Evolutionary conservation across 2,329 filamentous ascomycete genomes (phyloP), one percentile per base, ranked within the genome.

Genomic region (Penicillium paneum): DNA sequence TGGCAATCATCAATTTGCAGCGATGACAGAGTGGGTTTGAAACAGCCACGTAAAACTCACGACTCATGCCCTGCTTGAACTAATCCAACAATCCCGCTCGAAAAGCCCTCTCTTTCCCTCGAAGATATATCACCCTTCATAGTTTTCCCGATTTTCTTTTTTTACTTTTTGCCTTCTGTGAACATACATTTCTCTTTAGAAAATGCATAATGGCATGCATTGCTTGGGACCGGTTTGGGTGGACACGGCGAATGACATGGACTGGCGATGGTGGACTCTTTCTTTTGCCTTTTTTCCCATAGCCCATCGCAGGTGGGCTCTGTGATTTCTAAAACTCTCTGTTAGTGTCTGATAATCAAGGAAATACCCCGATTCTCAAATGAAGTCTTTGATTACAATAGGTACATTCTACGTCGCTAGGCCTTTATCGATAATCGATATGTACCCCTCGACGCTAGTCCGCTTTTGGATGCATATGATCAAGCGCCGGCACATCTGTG

Each of bases 1-100:
- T 74, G 65, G 72, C 71, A 28, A 69, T 75, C 38, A 63, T 75
- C 31, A 74, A 75, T 54, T 59, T 74, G 26, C 72, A 74, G 54
- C 69, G 71, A 57, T 74, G 68, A 74, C 55, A 29, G n/a, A 29
- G 31, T 35, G 35, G 24, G 31, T 38, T 48, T 44, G 26, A 35
- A 44, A 28, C 34, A 28, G 39, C 31, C 36, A 45, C 34, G 43
- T 39, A 43, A 39, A 40, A 54, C 31, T 54, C 46, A 49, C 39
- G 52, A 54, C 39, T 54, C 32, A 49, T 54, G 45, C 51, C 39
- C 43, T 24, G 49, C 35, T 47, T 46, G 21, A 50, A 53, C 31
- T 36, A 39, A 45, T 48, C 19, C 36, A 28, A 43, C 39, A 43
- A 24, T 31, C 50, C 50, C 44, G 11, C 26, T 45, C 29, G 47